These are phyloP conservation scores for Arthroderma sp. DNA, from an alignment of 2,329 filamentous ascomycete genomes.

Conservation along the genomic window DNA sequence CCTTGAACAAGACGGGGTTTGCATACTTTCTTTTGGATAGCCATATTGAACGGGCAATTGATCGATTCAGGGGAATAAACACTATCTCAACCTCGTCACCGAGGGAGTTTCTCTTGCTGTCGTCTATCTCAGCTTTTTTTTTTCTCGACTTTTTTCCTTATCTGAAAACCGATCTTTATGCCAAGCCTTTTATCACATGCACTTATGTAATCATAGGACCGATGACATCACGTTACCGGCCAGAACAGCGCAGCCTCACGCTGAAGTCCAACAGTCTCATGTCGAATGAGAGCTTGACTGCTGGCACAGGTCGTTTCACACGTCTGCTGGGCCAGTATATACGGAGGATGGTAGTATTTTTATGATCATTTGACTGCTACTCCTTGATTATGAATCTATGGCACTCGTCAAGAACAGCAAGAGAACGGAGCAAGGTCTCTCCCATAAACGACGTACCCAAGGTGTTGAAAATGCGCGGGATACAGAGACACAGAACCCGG, in stretches of 20 bases:
- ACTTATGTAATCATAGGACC: conserved; percentile 1
- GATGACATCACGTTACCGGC: conserved; percentile 10
- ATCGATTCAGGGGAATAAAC: too few species aligned
- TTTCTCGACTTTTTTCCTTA: too few species aligned
- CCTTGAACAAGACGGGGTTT: conserved; percentile 7
- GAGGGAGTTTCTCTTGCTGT: too few species aligned
- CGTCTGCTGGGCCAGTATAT: too few species aligned
- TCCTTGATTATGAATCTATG: conserved; percentile 13
- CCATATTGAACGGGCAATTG: conserved; percentile 45
- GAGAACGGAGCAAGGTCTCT: conserved; percentile 23
- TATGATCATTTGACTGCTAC: too few species aligned
- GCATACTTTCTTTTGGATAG: conserved; percentile 78
- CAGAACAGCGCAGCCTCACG: background rate
- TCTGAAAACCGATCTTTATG: background rate
- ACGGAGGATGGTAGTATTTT: too few species aligned
- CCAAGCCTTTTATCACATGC: background rate
- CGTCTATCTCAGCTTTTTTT: too few species aligned
- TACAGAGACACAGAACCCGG: too few species aligned
- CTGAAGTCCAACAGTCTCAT: conserved; percentile 9
- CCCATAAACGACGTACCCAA: too few species aligned
- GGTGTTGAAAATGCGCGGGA: too few species aligned
- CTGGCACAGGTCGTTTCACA: too few species aligned
- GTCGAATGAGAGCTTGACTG: conserved; percentile 1
- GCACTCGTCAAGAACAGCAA: conserved; percentile 29
- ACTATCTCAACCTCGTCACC: too few species aligned